phyloP scores from a whole-genome alignment of 371 early-diverging fungal genomes.

The Rhizopus arrhizus region DNA sequence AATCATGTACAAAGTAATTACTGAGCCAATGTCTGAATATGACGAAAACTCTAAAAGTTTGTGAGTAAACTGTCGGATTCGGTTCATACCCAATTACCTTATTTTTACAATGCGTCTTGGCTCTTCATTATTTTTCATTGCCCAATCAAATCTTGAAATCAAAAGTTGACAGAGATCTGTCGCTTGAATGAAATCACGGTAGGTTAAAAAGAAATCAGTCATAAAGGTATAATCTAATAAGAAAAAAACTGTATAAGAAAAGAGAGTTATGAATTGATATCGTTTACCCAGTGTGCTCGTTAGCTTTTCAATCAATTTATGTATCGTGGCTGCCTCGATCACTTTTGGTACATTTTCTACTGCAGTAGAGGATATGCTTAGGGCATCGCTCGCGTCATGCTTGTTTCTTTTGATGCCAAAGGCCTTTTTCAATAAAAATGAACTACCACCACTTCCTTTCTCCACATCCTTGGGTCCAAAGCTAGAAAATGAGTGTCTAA shows the following conservation, averaged over 20 bases:
- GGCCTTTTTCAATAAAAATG: slow-evolving; percentile 27
- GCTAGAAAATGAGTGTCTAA: neutral
- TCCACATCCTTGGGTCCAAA: neutral
- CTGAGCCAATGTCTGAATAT: slow-evolving; percentile 70
- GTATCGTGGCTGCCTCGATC: slow-evolving; percentile 65
- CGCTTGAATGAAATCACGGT: slow-evolving; percentile 66
- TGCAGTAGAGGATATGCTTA: neutral
- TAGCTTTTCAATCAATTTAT: slow-evolving; percentile 64
- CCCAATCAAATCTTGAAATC: slow-evolving; percentile 64
- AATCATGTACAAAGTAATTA: slow-evolving; percentile 70
- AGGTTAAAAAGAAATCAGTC: slow-evolving; percentile 74
- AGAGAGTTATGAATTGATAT: neutral
- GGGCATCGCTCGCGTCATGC: slow-evolving; percentile 3
- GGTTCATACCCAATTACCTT: slow-evolving; percentile 29
- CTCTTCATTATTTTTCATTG: slow-evolving; percentile 56
- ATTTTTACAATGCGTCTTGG: slow-evolving; percentile 62
- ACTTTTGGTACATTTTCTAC: slow-evolving; percentile 38
- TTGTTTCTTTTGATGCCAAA: slow-evolving; percentile 27
- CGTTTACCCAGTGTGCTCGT: slow-evolving; percentile 56
- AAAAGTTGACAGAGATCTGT: slow-evolving; percentile 60
- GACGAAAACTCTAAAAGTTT: slow-evolving; percentile 57
- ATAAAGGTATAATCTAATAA: slow-evolving; percentile 67
- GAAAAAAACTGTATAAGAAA: neutral
- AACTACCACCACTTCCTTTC: slow-evolving; percentile 1
- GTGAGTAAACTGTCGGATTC: too few relatives aligned